Evolutionary conservation across 2,329 filamentous ascomycete species (phyloP).

Genomic region (Nectriaceae sp.): DNA sequence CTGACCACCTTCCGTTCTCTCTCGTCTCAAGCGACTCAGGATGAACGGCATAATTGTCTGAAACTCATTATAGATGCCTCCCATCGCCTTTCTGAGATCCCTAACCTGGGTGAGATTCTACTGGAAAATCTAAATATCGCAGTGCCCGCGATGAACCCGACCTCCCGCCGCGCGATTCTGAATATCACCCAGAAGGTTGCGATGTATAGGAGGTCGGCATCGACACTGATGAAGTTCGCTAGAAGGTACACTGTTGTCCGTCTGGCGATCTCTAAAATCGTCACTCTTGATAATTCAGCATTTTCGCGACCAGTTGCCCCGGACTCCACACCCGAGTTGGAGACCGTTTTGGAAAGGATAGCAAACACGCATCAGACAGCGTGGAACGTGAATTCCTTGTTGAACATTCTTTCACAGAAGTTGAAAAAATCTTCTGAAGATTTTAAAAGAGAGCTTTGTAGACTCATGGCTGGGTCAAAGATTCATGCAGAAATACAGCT

Average conservation of each 20-base stretch:
- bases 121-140: too few relatives aligned
- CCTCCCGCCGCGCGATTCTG: conserved; percentile 3
- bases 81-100: too few relatives aligned
- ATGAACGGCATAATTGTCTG: too few relatives aligned
- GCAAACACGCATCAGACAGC: conserved; percentile 1
- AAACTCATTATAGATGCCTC: too few relatives aligned
- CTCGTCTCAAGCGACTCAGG: too few relatives aligned
- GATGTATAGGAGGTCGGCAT: conserved; percentile 14
- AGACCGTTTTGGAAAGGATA: not conserved
- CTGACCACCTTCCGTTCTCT: too few relatives aligned
- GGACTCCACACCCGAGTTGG: not conserved
- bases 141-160: conserved; percentile 5
- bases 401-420: not conserved
- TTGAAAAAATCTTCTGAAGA: not conserved
- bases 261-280: not conserved
- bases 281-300: not conserved
- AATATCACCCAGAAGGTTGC: conserved; percentile 18
- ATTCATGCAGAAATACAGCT: conserved; percentile 27
- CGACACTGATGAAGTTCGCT: conserved; percentile 8
- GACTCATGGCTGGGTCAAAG: too few relatives aligned
- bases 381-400: conserved; percentile 3
- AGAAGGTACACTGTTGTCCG: not conserved
- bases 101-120: not conserved
- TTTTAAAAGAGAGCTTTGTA: not conserved
- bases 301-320: conserved; percentile 1